These are phyloP conservation scores for Emmonsiellopsis sp. DNA, from an alignment of 2,329 filamentous ascomycete species.

Conservation along the genomic window DNA sequence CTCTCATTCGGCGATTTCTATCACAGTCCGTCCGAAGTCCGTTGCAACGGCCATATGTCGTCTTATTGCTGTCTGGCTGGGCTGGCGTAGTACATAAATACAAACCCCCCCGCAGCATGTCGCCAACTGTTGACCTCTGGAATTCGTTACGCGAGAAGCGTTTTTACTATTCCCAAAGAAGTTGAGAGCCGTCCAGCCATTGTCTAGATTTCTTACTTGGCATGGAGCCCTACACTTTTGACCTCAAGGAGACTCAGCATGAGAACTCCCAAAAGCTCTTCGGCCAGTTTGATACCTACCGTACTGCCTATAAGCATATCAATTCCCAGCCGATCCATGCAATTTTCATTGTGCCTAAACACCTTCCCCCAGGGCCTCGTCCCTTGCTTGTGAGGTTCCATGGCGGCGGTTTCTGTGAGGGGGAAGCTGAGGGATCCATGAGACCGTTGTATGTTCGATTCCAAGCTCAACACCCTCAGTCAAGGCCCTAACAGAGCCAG, in stretches of 20 bases:
- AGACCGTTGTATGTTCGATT: background rate
- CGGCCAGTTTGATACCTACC: background rate
- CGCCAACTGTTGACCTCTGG: too few relatives aligned
- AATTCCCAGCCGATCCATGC: background rate
- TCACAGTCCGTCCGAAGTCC: too few relatives aligned
- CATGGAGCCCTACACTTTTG: background rate
- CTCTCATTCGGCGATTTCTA: too few relatives aligned
- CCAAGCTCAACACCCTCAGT: background rate
- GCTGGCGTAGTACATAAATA: too few relatives aligned
- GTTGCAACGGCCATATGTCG: too few relatives aligned
- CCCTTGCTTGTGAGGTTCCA: background rate
- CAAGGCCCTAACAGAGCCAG: background rate
- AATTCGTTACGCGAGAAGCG: too few relatives aligned
- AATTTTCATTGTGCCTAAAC: background rate
- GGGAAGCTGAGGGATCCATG: background rate
- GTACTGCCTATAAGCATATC: background rate
- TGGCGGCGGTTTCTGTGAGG: background rate
- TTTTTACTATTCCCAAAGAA: too few relatives aligned
- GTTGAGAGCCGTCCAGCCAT: background rate
- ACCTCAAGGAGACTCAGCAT: background rate
- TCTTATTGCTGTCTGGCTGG: too few relatives aligned
- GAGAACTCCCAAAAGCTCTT: conserved; percentile 1
- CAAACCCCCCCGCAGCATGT: too few relatives aligned
- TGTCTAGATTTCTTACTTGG: background rate
- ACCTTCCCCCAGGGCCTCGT: background rate